A percentile compares a stretch with the other conserved stretches of the same genome.
Evolutionary conservation across 1,284 basidiomycete species (phyloP).

Genomic region (Retiboletus fuscus): DNA sequence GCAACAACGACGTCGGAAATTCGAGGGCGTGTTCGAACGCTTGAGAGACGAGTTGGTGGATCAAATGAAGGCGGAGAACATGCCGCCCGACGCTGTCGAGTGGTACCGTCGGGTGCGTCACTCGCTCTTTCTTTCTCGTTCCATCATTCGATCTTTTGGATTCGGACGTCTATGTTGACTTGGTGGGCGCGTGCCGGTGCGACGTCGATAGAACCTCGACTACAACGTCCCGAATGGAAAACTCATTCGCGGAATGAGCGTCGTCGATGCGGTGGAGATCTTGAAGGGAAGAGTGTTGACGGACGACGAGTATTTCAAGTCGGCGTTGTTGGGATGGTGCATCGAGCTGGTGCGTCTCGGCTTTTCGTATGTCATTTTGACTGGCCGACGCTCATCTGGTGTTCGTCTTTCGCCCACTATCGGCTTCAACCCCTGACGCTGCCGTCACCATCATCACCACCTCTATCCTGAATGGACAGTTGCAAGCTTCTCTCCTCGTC

Average conservation of each 20-base stretch:
- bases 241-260: constrained; percentile 95
- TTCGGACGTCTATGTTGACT: background rate
- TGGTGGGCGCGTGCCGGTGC: too few species aligned
- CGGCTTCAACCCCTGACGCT: background rate
- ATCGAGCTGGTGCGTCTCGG: constrained; percentile 79
- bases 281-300: constrained; percentile 75
- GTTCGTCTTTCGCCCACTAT: background rate
- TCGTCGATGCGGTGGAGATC: constrained; percentile 94
- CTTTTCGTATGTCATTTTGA: background rate
- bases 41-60: constrained; percentile 54
- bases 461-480: background rate
- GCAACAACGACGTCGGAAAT: constrained; percentile 43
- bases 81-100: constrained; percentile 72
- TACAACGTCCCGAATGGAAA: constrained; percentile 98
- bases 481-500: constrained; percentile 97
- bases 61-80: constrained; percentile 62
- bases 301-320: constrained; percentile 90
- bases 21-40: constrained; percentile 46
- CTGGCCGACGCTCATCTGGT: background rate
- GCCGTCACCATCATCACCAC: background rate
- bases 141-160: background rate
- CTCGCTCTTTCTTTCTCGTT: background rate
- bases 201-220: constrained; percentile 78
- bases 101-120: constrained; percentile 71
- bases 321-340: constrained; percentile 95